Conservation (phyloP, 805 yeast genomes). For the Monosporozyma solicola region DNA sequence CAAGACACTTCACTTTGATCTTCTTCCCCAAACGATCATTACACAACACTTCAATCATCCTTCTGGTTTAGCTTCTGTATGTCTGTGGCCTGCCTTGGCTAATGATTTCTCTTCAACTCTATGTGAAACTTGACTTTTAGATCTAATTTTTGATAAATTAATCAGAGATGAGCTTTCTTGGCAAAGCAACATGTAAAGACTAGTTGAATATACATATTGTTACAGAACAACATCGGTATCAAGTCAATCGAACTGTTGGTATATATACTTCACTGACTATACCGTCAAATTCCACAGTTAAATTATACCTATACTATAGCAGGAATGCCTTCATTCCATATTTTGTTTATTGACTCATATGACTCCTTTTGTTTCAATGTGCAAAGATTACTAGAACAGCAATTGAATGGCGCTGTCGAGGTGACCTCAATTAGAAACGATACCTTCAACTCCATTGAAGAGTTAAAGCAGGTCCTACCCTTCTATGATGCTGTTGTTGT, state of each 20-base stretch:
- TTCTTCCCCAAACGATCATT: slow-evolving; percentile 81
- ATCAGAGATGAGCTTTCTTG: background rate
- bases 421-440: slow-evolving; percentile 34
- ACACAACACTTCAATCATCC: slow-evolving; percentile 64
- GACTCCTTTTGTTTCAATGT: slow-evolving; percentile 91
- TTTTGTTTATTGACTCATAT: slow-evolving; percentile 66
- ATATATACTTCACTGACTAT: too few relatives aligned
- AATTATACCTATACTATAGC: background rate
- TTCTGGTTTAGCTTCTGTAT: background rate
- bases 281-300: background rate
- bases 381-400: slow-evolving; percentile 46
- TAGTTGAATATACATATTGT: background rate
- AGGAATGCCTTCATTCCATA: slow-evolving; percentile 5
- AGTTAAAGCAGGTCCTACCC: slow-evolving; percentile 37
- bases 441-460: slow-evolving; percentile 25
- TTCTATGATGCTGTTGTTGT: slow-evolving; percentile 67
- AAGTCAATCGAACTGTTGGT: too few relatives aligned
- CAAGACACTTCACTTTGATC: slow-evolving; percentile 78
- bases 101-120: background rate
- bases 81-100: background rate
- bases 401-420: slow-evolving; percentile 21
- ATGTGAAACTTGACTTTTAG: background rate
- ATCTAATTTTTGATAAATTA: background rate
- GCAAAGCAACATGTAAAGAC: background rate
- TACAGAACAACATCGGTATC: too few relatives aligned